Percentiles rank a stretch among this genome's conserved stretches.
Conservation (phyloP, 768 basidiomycete species). For the Kwoniella bestiolae region DNA sequence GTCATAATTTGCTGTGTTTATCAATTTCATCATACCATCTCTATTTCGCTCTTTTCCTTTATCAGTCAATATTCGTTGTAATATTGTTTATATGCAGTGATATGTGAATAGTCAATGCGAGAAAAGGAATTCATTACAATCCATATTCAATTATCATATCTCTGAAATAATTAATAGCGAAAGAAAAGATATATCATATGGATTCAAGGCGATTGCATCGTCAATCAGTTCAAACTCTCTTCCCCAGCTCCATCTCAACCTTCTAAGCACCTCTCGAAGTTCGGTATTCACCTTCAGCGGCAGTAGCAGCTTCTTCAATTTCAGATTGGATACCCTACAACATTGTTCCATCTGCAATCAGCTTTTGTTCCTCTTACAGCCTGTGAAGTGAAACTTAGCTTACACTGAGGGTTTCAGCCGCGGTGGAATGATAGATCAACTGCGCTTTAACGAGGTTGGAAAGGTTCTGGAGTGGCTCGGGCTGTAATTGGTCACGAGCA, state of each 20-base stretch:
- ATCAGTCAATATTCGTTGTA: not conserved
- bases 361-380: too few relatives aligned
- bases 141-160: not conserved
- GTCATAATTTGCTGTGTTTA: not conserved
- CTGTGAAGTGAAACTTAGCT: constrained; percentile 24
- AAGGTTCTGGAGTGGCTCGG: constrained; percentile 92
- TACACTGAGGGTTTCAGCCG: constrained; percentile 60
- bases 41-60: not conserved
- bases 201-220: too few relatives aligned
- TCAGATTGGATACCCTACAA: constrained; percentile 73
- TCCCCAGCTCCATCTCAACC: not conserved
- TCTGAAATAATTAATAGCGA: not conserved
- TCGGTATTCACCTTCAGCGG: constrained; percentile 95
- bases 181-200: too few relatives aligned
- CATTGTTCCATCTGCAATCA: not conserved
- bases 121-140: not conserved
- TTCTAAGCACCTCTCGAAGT: constrained; percentile 51
- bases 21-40: not conserved
- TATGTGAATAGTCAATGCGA: not conserved
- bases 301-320: constrained; percentile 88
- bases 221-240: too few relatives aligned
- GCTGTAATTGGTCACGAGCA: too few relatives aligned
- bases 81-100: too few relatives aligned
- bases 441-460: constrained; percentile 91
- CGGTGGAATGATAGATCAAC: constrained; percentile 58